Base-by-base conservation (phyloP, 257 asterid genomes). In the Ajuga chamaepitys region DNA sequence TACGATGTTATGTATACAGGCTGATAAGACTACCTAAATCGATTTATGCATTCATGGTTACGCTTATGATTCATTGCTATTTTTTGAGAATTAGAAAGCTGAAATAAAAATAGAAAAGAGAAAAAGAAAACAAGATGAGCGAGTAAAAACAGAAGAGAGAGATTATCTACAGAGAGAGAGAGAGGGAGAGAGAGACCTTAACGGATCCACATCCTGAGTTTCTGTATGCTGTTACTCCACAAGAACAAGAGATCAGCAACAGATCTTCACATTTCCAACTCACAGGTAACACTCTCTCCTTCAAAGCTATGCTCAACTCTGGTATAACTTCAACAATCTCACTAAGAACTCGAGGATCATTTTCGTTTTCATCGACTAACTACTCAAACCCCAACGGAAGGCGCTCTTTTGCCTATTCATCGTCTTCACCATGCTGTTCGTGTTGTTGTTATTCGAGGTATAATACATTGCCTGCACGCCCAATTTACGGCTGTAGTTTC, bases 241-340 rank as follows among this genome's bases (percentile, higher is more conserved):
- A 47, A n/a, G 59, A 7, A n/a, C 9, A 21, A 58, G 46, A 58
- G 58, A 64, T 56, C 72, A 70, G 41, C 65, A 9, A n/a, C 70
- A 50, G 62, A 57, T 69, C 66, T 59, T 57, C 62, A 40, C 79
- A 58, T 71, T 77, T 70, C 2, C 1, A n/a, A 25, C 62, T 50
- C 52, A 30, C 38, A 79, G 89, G 81, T 77, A 60, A 75, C 35
- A 12, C 62, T 68, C 26, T 47, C 18, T 35, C 40, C 34, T 34
- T 62, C 17, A 9, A 50, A 77, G 85, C 75, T 41, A 90, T 86
- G 97, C 75, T 81, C 78, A 75, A 78, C 78, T 66, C 83, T 46
- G 83, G 67, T 67, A 66, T 79, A 50, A 75, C 88, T 75, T 83
- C 98, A 65, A 70, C 64, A 46, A 48, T 80, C 41, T 70, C 92